These are phyloP conservation scores for Sporothrix phasma DNA, from an alignment of 2,329 filamentous ascomycete species.

Conservation along the genomic window DNA sequence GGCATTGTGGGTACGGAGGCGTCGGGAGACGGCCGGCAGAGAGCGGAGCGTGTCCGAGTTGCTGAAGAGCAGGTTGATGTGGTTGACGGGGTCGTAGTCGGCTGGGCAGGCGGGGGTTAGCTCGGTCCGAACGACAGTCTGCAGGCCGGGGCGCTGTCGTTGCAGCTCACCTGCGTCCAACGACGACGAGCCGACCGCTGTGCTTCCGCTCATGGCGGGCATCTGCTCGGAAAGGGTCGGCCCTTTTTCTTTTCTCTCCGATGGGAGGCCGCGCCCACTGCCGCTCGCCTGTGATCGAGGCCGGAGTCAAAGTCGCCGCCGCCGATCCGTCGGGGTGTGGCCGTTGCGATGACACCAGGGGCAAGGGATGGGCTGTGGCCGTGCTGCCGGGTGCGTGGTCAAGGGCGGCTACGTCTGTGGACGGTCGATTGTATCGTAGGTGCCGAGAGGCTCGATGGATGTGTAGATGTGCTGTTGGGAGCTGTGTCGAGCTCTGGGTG, in stretches of 20 bases:
- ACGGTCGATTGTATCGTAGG: not conserved
- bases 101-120: not conserved
- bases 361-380: not conserved
- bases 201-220: conserved; percentile 15
- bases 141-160: not conserved
- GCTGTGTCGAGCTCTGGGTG: not conserved
- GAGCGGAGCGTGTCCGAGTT: conserved; percentile 77
- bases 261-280: conserved; percentile 5
- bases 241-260: not conserved
- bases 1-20: conserved; percentile 67
- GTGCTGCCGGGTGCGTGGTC: not conserved
- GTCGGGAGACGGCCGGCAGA: conserved; percentile 61
- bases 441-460: not conserved
- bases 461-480: not conserved
- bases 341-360: not conserved
- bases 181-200: conserved; percentile 15
- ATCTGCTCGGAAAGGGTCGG: not conserved
- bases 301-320: not conserved
- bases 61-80: conserved; percentile 88
- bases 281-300: not conserved
- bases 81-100: conserved; percentile 60
- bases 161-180: conserved; percentile 19
- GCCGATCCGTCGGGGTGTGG: not conserved
- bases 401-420: not conserved
- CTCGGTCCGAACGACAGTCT: not conserved